phyloP scores from a whole-genome alignment of 2,329 filamentous ascomycete genomes.

The Raffaelea ambrosiae region DNA sequence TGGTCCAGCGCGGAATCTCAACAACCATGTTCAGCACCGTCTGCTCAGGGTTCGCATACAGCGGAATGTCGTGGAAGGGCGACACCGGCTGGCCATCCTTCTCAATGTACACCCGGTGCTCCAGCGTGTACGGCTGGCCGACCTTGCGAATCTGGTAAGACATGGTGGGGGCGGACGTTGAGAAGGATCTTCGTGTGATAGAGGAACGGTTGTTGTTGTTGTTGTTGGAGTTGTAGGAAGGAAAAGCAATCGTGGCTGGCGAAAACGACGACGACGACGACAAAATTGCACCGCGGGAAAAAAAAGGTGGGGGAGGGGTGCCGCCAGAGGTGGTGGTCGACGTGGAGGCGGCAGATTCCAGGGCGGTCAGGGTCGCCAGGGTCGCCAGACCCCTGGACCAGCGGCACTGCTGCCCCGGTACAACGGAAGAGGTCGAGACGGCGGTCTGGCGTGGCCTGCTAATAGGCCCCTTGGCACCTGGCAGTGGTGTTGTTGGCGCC shows the following conservation, averaged over 20 bases:
- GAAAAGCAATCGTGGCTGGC: background rate
- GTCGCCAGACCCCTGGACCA: background rate
- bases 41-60: conserved; percentile 94
- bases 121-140: conserved; percentile 81
- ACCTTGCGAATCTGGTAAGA: conserved; percentile 76
- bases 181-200: conserved; percentile 7
- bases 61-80: conserved; percentile 96
- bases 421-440: background rate
- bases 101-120: conserved; percentile 97
- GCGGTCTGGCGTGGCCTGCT: background rate
- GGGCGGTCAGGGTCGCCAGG: background rate
- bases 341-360: background rate
- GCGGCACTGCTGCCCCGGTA: background rate
- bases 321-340: background rate
- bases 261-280: background rate
- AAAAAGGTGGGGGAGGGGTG: conserved; percentile 7
- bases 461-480: background rate
- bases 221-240: conserved; percentile 6
- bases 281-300: conserved; percentile 3
- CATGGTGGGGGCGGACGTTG: conserved; percentile 29
- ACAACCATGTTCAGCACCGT: conserved; percentile 98
- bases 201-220: conserved; percentile 11
- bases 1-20: conserved; percentile 99
- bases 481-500: background rate
- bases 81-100: conserved; percentile 92